Conservation (phyloP, 1,139 yeast species). For the Hyphopichia pseudoburtonii region DNA sequence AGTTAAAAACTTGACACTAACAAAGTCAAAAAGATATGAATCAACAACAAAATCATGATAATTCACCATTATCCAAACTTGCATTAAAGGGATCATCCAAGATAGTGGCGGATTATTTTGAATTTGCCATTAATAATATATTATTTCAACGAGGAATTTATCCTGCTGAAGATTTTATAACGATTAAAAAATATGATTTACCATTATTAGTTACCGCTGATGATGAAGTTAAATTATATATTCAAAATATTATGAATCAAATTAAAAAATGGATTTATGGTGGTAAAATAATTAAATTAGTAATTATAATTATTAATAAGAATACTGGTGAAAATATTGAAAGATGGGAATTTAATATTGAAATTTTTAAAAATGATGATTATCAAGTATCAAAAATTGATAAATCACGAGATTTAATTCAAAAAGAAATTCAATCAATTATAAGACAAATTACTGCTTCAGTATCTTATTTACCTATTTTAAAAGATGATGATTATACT, state of each 20-base stretch:
- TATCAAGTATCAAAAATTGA: constrained; percentile 8
- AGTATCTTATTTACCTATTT: constrained; percentile 78
- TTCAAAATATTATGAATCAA: constrained; percentile 69
- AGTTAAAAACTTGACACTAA: background rate
- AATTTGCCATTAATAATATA: constrained; percentile 75
- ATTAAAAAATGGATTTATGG: constrained; percentile 79
- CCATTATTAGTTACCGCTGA: constrained; percentile 73
- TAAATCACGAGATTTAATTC: constrained; percentile 54
- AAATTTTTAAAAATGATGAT: constrained; percentile 27
- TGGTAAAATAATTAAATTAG: constrained; percentile 66
- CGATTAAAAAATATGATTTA: constrained; percentile 78
- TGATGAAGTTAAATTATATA: constrained; percentile 72
- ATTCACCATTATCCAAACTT: constrained; percentile 41
- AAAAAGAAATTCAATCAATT: constrained; percentile 77
- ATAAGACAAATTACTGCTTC: constrained; percentile 89
- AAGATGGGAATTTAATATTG: constrained; percentile 81
- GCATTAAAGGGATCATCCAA: constrained; percentile 78
- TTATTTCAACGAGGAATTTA: constrained; percentile 89
- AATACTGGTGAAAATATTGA: constrained; percentile 71
- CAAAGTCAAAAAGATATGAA: background rate
- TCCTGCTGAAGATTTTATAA: constrained; percentile 82
- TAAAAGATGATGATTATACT: constrained; percentile 67
- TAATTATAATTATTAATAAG: constrained; percentile 69
- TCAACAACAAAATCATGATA: background rate
- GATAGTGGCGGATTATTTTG: constrained; percentile 80